Conservation (phyloP, 176 grass and related monocot species). For the Phragmites australis region DNA sequence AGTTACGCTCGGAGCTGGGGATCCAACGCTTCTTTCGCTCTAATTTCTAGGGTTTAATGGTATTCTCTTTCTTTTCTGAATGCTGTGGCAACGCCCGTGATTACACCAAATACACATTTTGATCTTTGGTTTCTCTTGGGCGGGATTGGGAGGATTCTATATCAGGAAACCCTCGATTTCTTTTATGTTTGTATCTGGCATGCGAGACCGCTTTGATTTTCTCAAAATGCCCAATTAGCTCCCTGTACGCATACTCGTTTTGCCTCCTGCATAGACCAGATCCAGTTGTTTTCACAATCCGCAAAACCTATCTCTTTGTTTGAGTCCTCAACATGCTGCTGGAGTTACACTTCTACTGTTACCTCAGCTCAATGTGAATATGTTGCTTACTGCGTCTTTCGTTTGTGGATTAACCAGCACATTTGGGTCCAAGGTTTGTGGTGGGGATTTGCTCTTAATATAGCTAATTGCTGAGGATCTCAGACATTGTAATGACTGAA, state of each 20-base stretch:
- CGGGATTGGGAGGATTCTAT: background rate
- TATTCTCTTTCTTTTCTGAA: background rate
- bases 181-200: background rate
- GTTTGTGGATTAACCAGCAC: background rate
- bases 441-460: background rate
- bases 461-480: background rate
- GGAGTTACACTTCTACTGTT: background rate
- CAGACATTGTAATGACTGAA: slow-evolving; percentile 33
- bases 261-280: background rate
- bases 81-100: background rate
- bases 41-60: background rate
- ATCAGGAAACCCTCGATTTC: background rate
- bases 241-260: background rate
- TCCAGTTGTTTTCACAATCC: background rate
- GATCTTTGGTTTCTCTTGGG: background rate
- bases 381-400: background rate
- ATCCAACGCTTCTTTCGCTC: background rate
- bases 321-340: background rate
- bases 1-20: background rate
- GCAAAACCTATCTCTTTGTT: slow-evolving; percentile 6
- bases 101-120: background rate
- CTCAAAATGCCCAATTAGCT: background rate
- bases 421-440: background rate
- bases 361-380: background rate
- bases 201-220: background rate